Percentiles rank a stretch among this genome's conserved stretches.
phyloP scores from a whole-genome alignment of 345 rosid species.

The Clarkia xantiana region DNA sequence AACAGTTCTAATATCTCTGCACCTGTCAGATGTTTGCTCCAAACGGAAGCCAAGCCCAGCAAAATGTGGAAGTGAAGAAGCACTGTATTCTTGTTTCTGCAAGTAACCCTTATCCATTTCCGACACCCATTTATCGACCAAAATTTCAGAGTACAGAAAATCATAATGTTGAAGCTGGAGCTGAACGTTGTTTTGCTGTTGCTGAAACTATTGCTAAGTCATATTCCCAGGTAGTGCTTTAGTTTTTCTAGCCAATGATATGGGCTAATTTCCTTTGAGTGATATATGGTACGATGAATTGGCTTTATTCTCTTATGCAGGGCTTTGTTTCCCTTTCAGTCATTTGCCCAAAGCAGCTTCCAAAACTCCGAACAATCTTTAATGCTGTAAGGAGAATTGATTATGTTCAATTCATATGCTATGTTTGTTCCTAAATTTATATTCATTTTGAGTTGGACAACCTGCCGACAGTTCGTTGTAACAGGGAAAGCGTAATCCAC shows the following conservation, averaged over 20 bases:
- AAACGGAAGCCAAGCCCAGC: conserved; percentile 54
- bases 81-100: conserved; percentile 89
- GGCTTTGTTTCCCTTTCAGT: conserved; percentile 69
- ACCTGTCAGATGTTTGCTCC: conserved; percentile 53
- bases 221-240: conserved; percentile 44
- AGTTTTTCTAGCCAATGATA: conserved; percentile 6
- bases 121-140: conserved; percentile 87
- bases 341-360: conserved; percentile 83
- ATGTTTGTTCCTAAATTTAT: not conserved
- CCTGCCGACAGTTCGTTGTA: conserved; percentile 16
- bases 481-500: conserved; percentile 67
- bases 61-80: conserved; percentile 53
- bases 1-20: conserved; percentile 10
- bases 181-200: conserved; percentile 63
- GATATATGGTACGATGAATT: conserved; percentile 2
- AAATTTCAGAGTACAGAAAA: conserved; percentile 47
- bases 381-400: conserved; percentile 52
- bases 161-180: conserved; percentile 42
- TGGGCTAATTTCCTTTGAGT: conserved; percentile 5
- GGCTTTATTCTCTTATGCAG: conserved; percentile 37
- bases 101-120: conserved; percentile 79
- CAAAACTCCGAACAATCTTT: conserved; percentile 65
- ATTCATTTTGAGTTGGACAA: conserved; percentile 7
- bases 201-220: conserved; percentile 78
- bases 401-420: not conserved